Conservation (phyloP, 768 basidiomycete genomes). For the Tephrocybe sp. region DNA sequence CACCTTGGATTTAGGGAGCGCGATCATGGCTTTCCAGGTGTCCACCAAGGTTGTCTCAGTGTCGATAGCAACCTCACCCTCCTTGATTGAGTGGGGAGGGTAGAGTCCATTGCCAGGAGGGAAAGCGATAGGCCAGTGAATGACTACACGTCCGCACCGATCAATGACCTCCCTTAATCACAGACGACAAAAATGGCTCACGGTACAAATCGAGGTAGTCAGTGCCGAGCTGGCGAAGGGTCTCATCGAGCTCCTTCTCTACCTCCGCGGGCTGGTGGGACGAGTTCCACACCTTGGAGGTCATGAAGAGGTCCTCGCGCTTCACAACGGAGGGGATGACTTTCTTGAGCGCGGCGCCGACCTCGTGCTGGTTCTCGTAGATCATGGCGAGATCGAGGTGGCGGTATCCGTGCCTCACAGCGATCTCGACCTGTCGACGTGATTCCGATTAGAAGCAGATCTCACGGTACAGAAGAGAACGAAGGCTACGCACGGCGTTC, state of each 20-base stretch:
- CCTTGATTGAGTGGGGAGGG: slow-evolving; percentile 49
- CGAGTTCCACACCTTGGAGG: slow-evolving; percentile 83
- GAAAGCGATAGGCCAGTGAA: slow-evolving; percentile 84
- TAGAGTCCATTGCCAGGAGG: slow-evolving; percentile 51
- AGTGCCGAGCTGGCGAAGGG: slow-evolving; percentile 67
- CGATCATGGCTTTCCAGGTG: slow-evolving; percentile 82
- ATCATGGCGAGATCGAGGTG: slow-evolving; percentile 85
- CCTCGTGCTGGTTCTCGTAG: slow-evolving; percentile 79
- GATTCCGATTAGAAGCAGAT: slow-evolving; percentile 4
- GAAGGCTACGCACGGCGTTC: slow-evolving; percentile 49
- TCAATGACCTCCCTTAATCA: no score
- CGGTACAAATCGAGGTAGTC: slow-evolving; percentile 84
- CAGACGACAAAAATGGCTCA: slow-evolving; percentile 30
- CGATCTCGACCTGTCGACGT: slow-evolving; percentile 61
- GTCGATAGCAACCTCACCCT: slow-evolving; percentile 56
- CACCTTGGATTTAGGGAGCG: slow-evolving; percentile 45
- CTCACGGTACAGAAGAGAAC: background rate
- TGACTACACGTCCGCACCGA: slow-evolving; percentile 47
- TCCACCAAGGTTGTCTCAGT: slow-evolving; percentile 61
- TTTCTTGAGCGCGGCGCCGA: slow-evolving; percentile 73
- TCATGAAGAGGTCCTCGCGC: slow-evolving; percentile 80
- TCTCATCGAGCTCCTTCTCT: slow-evolving; percentile 75
- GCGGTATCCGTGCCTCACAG: slow-evolving; percentile 74
- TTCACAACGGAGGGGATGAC: slow-evolving; percentile 76
- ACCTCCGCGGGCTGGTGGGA: slow-evolving; percentile 65